phyloP scores from a whole-genome alignment of 495 filamentous ascomycete genomes.

The Penicillium cataractarum region DNA sequence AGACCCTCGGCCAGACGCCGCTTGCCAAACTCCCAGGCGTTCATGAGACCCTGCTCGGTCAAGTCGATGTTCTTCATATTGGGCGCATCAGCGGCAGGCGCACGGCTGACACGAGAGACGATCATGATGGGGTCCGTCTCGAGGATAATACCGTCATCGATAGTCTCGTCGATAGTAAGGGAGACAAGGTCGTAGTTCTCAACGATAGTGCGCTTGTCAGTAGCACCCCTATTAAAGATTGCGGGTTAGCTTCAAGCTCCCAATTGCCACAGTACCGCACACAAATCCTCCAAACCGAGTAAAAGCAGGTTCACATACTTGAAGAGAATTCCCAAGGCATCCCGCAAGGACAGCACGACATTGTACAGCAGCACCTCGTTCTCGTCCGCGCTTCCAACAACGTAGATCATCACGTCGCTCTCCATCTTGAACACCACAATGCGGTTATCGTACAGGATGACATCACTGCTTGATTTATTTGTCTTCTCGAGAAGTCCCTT shows the following conservation, averaged over 20 bases:
- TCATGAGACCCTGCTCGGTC: constrained; percentile 92
- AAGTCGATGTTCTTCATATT: constrained; percentile 92
- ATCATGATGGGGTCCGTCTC: constrained; percentile 96
- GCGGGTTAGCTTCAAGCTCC: constrained; percentile 13
- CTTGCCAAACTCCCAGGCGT: constrained; percentile 94
- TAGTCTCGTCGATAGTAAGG: constrained; percentile 91
- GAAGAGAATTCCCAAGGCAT: constrained; percentile 87
- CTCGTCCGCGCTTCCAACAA: constrained; percentile 88
- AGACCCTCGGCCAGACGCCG: constrained; percentile 87
- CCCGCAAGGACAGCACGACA: constrained; percentile 83
- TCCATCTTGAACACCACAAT: constrained; percentile 98
- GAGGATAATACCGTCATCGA: constrained; percentile 95
- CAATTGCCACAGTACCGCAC: neutral
- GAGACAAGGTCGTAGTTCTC: constrained; percentile 97
- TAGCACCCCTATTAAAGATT: constrained; percentile 68
- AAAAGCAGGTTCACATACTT: constrained; percentile 61
- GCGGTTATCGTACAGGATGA: constrained; percentile 94
- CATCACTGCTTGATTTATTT: constrained; percentile 89
- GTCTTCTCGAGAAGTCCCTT: constrained; percentile 96
- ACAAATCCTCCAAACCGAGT: neutral
- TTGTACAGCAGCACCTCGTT: constrained; percentile 97
- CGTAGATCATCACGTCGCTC: constrained; percentile 95
- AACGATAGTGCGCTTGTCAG: constrained; percentile 95
- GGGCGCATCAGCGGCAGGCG: constrained; percentile 86
- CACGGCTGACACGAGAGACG: constrained; percentile 84